Evolutionary conservation across 75 land plant genomes (phyloP).

Genomic region (Cryptomeria japonica): DNA sequence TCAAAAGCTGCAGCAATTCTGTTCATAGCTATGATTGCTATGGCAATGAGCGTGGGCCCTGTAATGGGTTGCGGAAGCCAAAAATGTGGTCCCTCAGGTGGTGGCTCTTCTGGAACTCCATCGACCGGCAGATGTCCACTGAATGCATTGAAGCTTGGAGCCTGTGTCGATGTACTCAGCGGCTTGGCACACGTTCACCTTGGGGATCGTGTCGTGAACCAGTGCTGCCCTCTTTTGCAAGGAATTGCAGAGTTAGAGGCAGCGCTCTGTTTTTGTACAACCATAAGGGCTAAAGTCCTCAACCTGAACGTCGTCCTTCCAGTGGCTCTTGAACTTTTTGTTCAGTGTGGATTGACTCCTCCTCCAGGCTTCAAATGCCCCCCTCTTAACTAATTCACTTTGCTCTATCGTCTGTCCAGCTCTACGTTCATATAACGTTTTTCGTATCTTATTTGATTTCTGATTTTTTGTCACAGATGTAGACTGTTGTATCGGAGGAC

Average conservation of each 20-base stretch:
- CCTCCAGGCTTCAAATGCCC: constrained; percentile 54
- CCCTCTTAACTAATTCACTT: not conserved
- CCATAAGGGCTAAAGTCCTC: constrained; percentile 49
- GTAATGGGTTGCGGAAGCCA: not conserved
- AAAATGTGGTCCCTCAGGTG: too few species aligned
- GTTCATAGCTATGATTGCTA: not conserved
- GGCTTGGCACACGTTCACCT: constrained; percentile 45
- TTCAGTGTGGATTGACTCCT: constrained; percentile 43
- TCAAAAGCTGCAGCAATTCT: not conserved
- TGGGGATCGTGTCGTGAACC: constrained; percentile 34
- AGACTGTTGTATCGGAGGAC: too few species aligned
- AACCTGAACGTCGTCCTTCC: constrained; percentile 47
- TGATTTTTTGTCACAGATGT: too few species aligned
- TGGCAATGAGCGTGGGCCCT: not conserved
- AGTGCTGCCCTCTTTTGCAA: constrained; percentile 44
- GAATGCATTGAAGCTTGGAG: constrained; percentile 44
- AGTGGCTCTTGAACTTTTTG: constrained; percentile 43
- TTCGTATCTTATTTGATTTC: too few species aligned
- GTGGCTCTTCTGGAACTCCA: not conserved
- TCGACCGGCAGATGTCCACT: constrained; percentile 32
- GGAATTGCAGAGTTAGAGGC: constrained; percentile 52
- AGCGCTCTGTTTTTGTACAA: constrained; percentile 57
- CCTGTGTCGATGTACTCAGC: constrained; percentile 11
- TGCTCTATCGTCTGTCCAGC: too few species aligned
- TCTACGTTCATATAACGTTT: too few species aligned